These are phyloP conservation scores for Colletotrichum chrysophilum DNA, from an alignment of 2,329 filamentous ascomycete genomes.

Conservation along the genomic window DNA sequence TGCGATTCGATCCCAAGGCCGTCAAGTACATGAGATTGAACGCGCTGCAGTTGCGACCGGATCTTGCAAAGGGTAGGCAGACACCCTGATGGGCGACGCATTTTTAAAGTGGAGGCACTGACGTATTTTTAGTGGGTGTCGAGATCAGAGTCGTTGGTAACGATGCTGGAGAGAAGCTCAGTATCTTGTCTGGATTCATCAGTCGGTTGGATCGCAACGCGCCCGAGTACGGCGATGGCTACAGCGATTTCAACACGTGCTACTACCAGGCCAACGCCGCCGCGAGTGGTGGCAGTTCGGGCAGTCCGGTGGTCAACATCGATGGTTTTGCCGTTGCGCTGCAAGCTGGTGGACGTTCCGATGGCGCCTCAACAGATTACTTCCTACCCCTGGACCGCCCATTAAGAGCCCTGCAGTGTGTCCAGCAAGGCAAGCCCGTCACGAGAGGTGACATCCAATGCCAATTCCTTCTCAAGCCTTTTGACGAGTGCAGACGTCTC, in stretches of 20 bases:
- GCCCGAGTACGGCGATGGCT: constrained; percentile 96
- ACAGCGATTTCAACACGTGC: constrained; percentile 94
- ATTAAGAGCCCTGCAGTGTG: constrained; percentile 82
- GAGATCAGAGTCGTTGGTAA: constrained; percentile 98
- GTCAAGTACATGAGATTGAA: constrained; percentile 97
- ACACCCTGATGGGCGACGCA: constrained; percentile 12
- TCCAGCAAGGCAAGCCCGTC: constrained; percentile 77
- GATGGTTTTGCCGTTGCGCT: constrained; percentile 91
- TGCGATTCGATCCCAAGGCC: constrained; percentile 92
- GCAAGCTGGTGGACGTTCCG: constrained; percentile 91
- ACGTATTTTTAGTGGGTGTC: constrained; percentile 68
- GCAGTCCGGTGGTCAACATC: constrained; percentile 95
- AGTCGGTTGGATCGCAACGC: constrained; percentile 95
- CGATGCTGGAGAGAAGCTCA: constrained; percentile 97
- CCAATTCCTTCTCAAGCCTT: constrained; percentile 95
- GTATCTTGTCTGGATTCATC: constrained; percentile 96
- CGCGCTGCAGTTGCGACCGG: constrained; percentile 80
- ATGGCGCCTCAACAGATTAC: constrained; percentile 96
- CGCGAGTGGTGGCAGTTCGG: constrained; percentile 96
- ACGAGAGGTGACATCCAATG: constrained; percentile 97
- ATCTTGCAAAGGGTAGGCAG: constrained; percentile 70
- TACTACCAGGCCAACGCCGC: constrained; percentile 99
- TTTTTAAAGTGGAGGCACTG: neutral
- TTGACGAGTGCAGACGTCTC: constrained; percentile 92
- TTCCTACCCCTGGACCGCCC: constrained; percentile 94